These are phyloP conservation scores for Acacia melanoxylon DNA, from an alignment of 306 rosid genomes.

Conservation along the genomic window DNA sequence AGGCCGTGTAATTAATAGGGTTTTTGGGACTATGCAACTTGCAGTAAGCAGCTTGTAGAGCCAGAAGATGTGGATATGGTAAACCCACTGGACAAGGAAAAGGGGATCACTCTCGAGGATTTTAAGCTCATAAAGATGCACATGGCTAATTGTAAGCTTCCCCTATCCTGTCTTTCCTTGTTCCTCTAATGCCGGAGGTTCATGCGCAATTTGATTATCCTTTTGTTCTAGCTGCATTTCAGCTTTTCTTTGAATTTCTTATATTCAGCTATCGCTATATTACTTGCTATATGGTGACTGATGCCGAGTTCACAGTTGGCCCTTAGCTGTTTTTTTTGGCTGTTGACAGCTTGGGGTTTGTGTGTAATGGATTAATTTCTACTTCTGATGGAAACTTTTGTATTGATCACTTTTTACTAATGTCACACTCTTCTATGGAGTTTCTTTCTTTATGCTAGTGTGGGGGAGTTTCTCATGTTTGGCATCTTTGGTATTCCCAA, in stretches of 20 bases:
- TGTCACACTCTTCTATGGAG: not conserved
- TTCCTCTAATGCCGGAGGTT: not conserved
- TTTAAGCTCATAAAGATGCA: constrained; percentile 95
- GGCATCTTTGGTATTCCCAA: not conserved
- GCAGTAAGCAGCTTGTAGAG: constrained; percentile 77
- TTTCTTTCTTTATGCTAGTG: not conserved
- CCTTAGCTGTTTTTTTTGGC: not conserved
- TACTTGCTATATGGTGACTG: not conserved
- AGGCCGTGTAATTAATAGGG: constrained; percentile 25
- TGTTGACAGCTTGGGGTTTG: constrained; percentile 8
- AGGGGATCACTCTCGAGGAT: constrained; percentile 84
- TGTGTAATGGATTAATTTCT: constrained; percentile 16
- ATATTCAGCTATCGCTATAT: not conserved
- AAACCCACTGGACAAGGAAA: constrained; percentile 71
- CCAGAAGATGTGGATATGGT: constrained; percentile 95
- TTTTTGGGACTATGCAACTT: constrained; percentile 9
- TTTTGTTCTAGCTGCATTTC: constrained; percentile 3
- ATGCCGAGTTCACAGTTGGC: constrained; percentile 10
- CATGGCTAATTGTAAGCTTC: constrained; percentile 71
- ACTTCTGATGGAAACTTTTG: constrained; percentile 1
- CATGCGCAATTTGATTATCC: not conserved
- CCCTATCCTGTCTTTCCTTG: not conserved
- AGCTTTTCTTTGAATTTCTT: not conserved
- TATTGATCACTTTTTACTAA: constrained; percentile 4
- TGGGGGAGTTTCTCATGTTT: not conserved